A percentile compares a stretch with the other conserved stretches of the same genome.
Evolutionary conservation across 116 monocot species (phyloP).

Genomic region (Zostera marina): DNA sequence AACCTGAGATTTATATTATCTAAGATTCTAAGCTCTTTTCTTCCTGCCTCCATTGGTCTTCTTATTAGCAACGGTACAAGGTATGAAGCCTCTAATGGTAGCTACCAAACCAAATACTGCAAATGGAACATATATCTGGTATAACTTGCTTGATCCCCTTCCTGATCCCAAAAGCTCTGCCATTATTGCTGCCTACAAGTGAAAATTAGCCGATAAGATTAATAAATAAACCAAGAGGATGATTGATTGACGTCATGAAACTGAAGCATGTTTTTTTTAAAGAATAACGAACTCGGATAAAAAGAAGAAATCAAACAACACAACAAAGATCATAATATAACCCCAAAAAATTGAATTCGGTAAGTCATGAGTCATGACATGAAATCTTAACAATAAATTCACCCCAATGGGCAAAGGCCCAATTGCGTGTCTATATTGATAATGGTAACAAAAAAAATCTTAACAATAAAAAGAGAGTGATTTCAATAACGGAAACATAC

Average conservation of each 20-base stretch:
- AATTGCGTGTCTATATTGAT: too few species aligned
- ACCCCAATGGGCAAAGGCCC: too few species aligned
- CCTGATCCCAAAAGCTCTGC: conserved; percentile 23
- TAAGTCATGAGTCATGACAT: too few species aligned
- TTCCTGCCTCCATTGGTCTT: not conserved
- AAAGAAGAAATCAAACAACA: too few species aligned
- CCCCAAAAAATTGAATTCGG: too few species aligned
- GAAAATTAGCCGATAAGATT: not conserved
- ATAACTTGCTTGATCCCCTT: conserved; percentile 16
- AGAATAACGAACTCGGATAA: too few species aligned
- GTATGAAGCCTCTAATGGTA: conserved; percentile 12
- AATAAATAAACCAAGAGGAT: not conserved
- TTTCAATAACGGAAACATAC: conserved; percentile 12
- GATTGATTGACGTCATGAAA: too few species aligned
- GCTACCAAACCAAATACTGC: conserved; percentile 11
- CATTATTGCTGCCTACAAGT: conserved; percentile 18
- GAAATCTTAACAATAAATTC: too few species aligned
- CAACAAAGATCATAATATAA: too few species aligned
- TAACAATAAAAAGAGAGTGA: not conserved
- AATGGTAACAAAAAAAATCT: not conserved
- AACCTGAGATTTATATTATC: not conserved
- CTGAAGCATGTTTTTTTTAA: too few species aligned
- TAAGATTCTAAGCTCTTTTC: conserved; percentile 13
- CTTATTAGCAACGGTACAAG: not conserved
- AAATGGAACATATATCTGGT: conserved; percentile 16